Conservation (phyloP, 1,284 basidiomycete species). For the Heliocybe sulcata region DNA sequence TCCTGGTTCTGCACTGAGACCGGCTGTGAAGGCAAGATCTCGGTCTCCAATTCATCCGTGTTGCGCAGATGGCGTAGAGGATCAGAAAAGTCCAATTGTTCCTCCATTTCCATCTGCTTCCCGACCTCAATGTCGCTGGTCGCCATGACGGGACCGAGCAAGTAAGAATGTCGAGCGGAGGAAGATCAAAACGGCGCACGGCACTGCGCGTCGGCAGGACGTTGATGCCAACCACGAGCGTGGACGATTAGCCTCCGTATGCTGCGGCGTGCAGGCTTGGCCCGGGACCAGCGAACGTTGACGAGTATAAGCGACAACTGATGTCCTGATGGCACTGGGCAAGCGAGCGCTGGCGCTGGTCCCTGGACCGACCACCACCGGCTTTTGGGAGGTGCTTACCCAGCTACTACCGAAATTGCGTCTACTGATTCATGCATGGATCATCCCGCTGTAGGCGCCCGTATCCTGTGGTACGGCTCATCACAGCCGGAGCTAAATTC, state of each 20-base stretch:
- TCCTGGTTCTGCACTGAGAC: conserved; percentile 43
- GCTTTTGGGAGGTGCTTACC: background rate
- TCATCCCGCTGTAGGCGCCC: background rate
- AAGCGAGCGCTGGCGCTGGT: background rate
- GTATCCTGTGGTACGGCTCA: background rate
- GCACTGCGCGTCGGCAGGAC: background rate
- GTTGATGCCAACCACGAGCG: background rate
- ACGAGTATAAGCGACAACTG: background rate
- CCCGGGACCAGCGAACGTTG: background rate
- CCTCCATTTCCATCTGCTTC: conserved; percentile 23
- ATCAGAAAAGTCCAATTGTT: conserved; percentile 48
- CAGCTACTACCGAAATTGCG: background rate
- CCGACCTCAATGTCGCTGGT: background rate
- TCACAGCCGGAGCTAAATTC: background rate
- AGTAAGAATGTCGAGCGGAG: background rate
- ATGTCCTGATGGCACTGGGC: background rate
- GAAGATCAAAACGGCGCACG: background rate
- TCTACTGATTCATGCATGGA: background rate
- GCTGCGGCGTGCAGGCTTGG: background rate
- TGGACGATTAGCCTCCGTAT: background rate
- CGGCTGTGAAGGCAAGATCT: conserved; percentile 49
- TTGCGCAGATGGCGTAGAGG: conserved; percentile 60
- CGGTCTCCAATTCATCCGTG: conserved; percentile 19
- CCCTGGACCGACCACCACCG: background rate
- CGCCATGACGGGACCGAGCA: background rate